These are phyloP conservation scores for Aspergillus steynii DNA, from an alignment of 495 filamentous ascomycete species.

Conservation along the genomic window DNA sequence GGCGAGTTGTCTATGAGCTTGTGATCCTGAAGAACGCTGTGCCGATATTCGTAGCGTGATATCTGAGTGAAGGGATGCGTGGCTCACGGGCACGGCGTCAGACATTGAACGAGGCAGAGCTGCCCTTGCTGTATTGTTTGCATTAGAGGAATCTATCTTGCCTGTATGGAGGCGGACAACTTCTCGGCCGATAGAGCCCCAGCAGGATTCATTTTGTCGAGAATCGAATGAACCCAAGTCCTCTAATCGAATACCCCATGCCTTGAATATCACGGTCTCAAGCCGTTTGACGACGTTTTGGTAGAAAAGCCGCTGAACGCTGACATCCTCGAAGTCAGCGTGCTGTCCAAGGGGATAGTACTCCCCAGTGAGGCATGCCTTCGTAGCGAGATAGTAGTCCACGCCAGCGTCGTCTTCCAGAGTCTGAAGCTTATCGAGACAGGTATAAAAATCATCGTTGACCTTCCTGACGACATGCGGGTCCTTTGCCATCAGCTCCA, in stretches of 20 bases:
- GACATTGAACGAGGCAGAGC: slow-evolving; percentile 12
- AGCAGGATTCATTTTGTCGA: slow-evolving; percentile 27
- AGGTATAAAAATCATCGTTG: slow-evolving; percentile 33
- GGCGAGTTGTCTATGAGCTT: slow-evolving; percentile 11
- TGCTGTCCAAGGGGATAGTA: slow-evolving; percentile 29
- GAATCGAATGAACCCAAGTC: slow-evolving; percentile 31
- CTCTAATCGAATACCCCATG: slow-evolving; percentile 32
- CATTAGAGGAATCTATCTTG: slow-evolving; percentile 19
- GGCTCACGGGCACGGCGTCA: slow-evolving; percentile 12
- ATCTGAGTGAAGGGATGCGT: slow-evolving; percentile 10
- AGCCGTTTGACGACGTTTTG: slow-evolving; percentile 38
- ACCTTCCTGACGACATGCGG: slow-evolving; percentile 21
- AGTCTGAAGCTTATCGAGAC: slow-evolving; percentile 27
- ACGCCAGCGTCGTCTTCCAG: slow-evolving; percentile 31
- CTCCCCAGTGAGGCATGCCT: slow-evolving; percentile 32
- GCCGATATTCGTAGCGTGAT: slow-evolving; percentile 11
- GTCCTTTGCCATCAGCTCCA: slow-evolving; percentile 28
- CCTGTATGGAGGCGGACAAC: slow-evolving; percentile 23
- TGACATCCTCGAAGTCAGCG: slow-evolving; percentile 27
- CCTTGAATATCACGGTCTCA: slow-evolving; percentile 34
- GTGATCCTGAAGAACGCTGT: slow-evolving; percentile 13
- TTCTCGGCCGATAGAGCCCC: slow-evolving; percentile 29
- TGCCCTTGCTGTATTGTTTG: slow-evolving; percentile 10
- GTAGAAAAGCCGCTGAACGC: slow-evolving; percentile 35
- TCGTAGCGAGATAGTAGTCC: slow-evolving; percentile 37